Conservation (phyloP, 2,329 filamentous ascomycete species). For the Arthrobotrys musiformis region DNA sequence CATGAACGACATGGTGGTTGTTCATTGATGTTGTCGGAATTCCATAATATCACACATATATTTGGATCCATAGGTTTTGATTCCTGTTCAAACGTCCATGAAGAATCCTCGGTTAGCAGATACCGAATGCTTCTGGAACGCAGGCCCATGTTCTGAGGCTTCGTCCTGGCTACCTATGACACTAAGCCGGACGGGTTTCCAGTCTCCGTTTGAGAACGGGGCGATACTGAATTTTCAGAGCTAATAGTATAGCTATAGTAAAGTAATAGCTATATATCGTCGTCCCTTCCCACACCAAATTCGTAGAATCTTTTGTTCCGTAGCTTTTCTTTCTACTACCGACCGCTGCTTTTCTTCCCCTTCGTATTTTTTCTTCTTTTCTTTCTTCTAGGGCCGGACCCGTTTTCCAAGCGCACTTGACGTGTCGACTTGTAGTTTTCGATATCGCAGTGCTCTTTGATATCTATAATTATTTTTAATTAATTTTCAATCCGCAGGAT, state of each 20-base stretch:
- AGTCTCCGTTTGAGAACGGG: neutral
- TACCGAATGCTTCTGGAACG: neutral
- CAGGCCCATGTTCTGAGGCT: neutral
- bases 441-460: neutral
- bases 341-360: neutral
- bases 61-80: no score
- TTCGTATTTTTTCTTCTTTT: neutral
- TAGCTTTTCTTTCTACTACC: neutral
- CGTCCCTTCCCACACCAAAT: neutral
- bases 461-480: neutral
- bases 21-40: no score
- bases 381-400: neutral
- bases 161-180: neutral
- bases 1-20: no score
- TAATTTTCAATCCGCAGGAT: neutral
- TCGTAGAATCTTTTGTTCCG: neutral
- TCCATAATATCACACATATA: no score
- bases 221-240: neutral
- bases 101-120: neutral
- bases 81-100: no score
- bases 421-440: neutral
- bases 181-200: neutral
- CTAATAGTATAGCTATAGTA: neutral
- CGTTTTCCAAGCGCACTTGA: neutral
- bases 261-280: constrained; percentile 21